Conservation (phyloP, 257 asterid species). For the Solanum chilense region DNA sequence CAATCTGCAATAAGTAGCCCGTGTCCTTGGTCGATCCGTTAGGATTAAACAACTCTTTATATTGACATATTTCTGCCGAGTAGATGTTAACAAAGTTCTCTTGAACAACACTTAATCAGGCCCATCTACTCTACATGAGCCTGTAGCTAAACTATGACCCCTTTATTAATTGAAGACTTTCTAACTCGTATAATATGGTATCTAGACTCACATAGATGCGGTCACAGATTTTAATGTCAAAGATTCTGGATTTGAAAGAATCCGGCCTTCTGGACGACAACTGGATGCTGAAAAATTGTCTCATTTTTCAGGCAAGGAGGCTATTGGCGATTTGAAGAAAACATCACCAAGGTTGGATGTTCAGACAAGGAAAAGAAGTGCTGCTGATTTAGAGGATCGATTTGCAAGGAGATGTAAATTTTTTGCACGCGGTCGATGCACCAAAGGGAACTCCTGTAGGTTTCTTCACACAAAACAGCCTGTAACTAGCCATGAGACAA, state of each 20-base stretch:
- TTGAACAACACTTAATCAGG: slow-evolving; percentile 19
- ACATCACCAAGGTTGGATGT: slow-evolving; percentile 46
- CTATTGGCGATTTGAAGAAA: too few species aligned
- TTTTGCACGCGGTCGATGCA: slow-evolving; percentile 85
- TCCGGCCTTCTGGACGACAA: slow-evolving; percentile 17
- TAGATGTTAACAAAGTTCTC: slow-evolving; percentile 24
- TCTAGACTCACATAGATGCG: background rate
- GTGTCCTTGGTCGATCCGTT: background rate
- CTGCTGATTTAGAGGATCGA: slow-evolving; percentile 18
- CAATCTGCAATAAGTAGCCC: background rate
- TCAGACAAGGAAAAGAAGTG: slow-evolving; percentile 38
- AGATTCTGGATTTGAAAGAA: background rate
- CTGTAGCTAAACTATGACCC: slow-evolving; percentile 10
- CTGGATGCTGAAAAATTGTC: slow-evolving; percentile 6
- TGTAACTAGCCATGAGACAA: background rate
- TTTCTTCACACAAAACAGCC: slow-evolving; percentile 54
- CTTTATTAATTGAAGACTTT: slow-evolving; percentile 6
- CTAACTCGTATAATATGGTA: background rate
- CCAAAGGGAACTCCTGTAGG: slow-evolving; percentile 67
- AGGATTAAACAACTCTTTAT: background rate
- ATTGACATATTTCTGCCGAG: slow-evolving; percentile 9
- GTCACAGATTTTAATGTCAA: too few species aligned
- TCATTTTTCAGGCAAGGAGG: too few species aligned
- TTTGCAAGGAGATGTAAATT: slow-evolving; percentile 49
- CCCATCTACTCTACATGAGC: slow-evolving; percentile 11